phyloP scores from a whole-genome alignment of 2,329 filamentous ascomycete genomes.

The Phyllosticta citriasiana region DNA sequence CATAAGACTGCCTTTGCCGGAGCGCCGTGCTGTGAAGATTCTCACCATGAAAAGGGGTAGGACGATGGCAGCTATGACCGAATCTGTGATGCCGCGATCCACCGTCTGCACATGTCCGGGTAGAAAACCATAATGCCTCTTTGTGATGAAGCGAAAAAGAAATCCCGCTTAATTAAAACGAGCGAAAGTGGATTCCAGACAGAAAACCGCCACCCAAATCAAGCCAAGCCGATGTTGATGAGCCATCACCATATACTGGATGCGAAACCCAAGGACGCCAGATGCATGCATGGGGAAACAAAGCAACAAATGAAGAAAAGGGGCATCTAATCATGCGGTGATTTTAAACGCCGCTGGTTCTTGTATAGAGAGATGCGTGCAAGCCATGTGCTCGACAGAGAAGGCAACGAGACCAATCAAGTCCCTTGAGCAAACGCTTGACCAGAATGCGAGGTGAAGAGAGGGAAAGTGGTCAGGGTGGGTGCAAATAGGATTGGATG shows the following conservation, averaged over 20 bases:
- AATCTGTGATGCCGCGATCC: too few species aligned
- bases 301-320: neutral
- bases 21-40: conserved; percentile 4
- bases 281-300: conserved; percentile 3
- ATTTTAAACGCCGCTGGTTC: neutral
- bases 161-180: neutral
- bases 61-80: neutral
- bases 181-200: neutral
- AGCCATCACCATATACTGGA: neutral
- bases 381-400: neutral
- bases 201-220: neutral
- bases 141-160: neutral
- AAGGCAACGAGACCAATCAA: neutral
- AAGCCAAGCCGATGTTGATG: neutral
- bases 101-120: neutral
- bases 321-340: neutral
- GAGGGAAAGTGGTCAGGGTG: neutral
- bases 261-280: conserved; percentile 4
- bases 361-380: neutral
- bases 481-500: neutral
- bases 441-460: neutral
- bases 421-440: neutral
- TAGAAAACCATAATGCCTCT: neutral
- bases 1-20: conserved; percentile 1
- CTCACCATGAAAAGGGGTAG: neutral